Evolutionary conservation across 2,329 filamentous ascomycete species (phyloP), one percentile per base, ranked within the genome.

Genomic region (Paraconiothyrium sp.): DNA sequence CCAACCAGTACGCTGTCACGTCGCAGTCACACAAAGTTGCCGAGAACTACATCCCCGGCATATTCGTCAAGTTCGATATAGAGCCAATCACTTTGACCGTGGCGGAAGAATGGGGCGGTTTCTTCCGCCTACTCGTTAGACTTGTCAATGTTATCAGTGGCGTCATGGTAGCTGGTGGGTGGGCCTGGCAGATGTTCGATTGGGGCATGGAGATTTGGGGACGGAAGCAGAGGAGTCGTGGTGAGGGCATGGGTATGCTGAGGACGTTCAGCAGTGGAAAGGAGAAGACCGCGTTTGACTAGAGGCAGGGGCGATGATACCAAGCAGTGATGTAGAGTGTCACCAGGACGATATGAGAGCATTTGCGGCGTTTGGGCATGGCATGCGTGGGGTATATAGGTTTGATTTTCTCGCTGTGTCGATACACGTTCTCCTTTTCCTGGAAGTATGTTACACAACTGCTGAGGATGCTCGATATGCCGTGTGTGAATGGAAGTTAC

Each of bases 41-140:
- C 58, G 91, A 96, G 72, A 88, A 76, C 64, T 82, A 83, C 61
- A 87, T 97, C 0, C 95, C 95, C 0, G 95, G 95, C 35, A 89
- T 99, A 64, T 99, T 98, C 78, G 92, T 99, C 86, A 99, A 98
- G 83, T 99, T 97, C 81, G 94, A 98, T 77, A 97, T 99, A 71
- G 95, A 99, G 84, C 95, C 95, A 1, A 94, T 99, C 71, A 83
- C 95, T 77, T 84, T 99, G 57, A 90, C 91, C 32, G 90, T 99
- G 46, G 90, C 90, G 64, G 94, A 98, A 82, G 88, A 89, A 73
- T 88, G 93, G 74, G 89, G 90, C 60, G 85, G 91, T 47, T 83
- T 97, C 61, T 80, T 97, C 67, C 84, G 86, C 27, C 88, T 99
- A 70, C 63, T 94, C 48, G 86, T 98, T 67, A 89, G 94, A 76